Percentiles rank a stretch among this genome's conserved stretches.
phyloP scores from a whole-genome alignment of 2,329 filamentous ascomycete genomes.

The Neonectria neomacrospora region DNA sequence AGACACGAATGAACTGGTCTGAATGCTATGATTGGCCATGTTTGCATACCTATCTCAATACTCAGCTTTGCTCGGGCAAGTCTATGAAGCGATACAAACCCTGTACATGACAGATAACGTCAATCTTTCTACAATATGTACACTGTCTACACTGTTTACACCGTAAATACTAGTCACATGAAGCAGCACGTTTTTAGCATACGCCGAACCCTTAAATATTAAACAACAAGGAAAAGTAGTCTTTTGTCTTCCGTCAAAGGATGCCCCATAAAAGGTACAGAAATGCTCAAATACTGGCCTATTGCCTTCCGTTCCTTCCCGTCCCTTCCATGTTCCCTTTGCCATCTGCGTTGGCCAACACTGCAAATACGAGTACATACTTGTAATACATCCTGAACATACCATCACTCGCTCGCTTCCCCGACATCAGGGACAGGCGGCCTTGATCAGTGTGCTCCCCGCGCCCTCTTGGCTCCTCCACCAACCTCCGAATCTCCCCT shows the following conservation, averaged over 20 bases:
- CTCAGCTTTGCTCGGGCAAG: neutral
- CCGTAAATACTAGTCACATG: neutral
- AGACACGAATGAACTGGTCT: neutral
- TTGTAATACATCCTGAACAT: constrained; percentile 39
- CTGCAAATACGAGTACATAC: constrained; percentile 33
- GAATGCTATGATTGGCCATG: too few species aligned
- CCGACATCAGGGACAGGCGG: neutral
- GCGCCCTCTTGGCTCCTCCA: constrained; percentile 55
- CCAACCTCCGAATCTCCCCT: constrained; percentile 62
- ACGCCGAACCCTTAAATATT: neutral
- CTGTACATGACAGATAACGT: neutral
- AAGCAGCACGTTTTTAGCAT: neutral
- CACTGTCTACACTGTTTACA: too few species aligned
- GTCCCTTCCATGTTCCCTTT: constrained; percentile 31
- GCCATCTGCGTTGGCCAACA: constrained; percentile 28
- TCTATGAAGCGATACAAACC: neutral
- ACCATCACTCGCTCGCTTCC: constrained; percentile 22
- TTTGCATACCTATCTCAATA: too few species aligned
- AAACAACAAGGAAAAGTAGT: constrained; percentile 30
- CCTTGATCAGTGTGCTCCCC: constrained; percentile 52
- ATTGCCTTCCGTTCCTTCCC: constrained; percentile 24
- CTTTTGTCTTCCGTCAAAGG: constrained; percentile 40
- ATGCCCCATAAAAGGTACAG: constrained; percentile 29
- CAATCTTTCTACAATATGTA: neutral
- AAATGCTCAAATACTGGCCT: constrained; percentile 34